phyloP scores from a whole-genome alignment of 768 basidiomycete species.

The Strobilomyces dryophilus region DNA sequence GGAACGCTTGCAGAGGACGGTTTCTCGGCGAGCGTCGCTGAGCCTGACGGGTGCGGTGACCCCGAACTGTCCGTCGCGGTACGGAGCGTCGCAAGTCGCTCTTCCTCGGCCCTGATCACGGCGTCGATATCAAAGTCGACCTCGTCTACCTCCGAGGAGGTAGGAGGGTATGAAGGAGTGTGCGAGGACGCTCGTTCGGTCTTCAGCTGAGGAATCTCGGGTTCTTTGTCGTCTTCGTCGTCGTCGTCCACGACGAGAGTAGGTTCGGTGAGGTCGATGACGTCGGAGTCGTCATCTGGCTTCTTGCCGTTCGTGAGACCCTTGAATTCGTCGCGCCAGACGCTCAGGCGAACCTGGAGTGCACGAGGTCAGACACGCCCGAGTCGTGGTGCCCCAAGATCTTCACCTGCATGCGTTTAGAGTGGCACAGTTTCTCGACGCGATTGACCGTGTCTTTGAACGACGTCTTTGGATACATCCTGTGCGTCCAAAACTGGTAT shows the following conservation, averaged over 20 bases:
- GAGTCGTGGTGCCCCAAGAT: neutral
- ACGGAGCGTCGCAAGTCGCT: conserved; percentile 25
- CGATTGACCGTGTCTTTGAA: conserved; percentile 83
- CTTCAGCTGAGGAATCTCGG: conserved; percentile 7
- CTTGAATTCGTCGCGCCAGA: conserved; percentile 71
- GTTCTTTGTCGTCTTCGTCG: conserved; percentile 12
- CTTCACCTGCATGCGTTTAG: conserved; percentile 79
- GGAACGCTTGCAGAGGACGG: conserved; percentile 6
- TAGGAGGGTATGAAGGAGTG: conserved; percentile 37
- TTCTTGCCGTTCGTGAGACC: conserved; percentile 38
- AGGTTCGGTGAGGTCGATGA: conserved; percentile 30
- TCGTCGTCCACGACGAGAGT: conserved; percentile 26
- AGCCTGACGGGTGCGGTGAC: neutral
- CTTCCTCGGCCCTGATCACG: conserved; percentile 44
- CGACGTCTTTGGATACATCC: conserved; percentile 82
- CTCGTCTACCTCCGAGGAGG: conserved; percentile 39
- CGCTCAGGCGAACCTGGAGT: conserved; percentile 60
- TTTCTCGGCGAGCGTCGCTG: conserved; percentile 6
- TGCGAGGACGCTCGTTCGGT: conserved; percentile 33
- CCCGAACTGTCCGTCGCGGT: conserved; percentile 6
- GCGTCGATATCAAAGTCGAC: conserved; percentile 53
- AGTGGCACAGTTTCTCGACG: conserved; percentile 86
- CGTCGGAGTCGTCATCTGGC: conserved; percentile 15
- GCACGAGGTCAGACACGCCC: conserved; percentile 2
- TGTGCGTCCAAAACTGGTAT: conserved; percentile 96